Evolutionary conservation across 2,329 filamentous ascomycete species (phyloP).

Genomic region (Penicillium italicum): DNA sequence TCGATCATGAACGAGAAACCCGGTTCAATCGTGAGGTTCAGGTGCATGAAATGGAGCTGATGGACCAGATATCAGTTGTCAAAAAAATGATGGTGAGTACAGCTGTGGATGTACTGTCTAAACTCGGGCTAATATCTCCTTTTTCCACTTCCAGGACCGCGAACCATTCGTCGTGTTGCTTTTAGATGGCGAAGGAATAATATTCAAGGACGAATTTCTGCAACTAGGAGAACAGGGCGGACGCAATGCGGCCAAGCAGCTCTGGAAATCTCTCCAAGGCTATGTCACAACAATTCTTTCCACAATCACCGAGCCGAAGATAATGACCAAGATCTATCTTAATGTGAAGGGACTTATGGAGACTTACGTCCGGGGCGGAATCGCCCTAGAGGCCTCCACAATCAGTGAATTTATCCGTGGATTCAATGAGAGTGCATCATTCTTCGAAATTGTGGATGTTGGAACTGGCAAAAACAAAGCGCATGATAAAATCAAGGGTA

Average conservation of each 20-base stretch:
- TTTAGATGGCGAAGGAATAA: slow-evolving; percentile 55
- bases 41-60: slow-evolving; percentile 46
- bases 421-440: slow-evolving; percentile 51
- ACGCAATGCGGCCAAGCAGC: slow-evolving; percentile 49
- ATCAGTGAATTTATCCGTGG: slow-evolving; percentile 54
- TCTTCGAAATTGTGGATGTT: slow-evolving; percentile 52
- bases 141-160: slow-evolving; percentile 40
- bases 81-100: slow-evolving; percentile 45
- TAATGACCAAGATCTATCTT: slow-evolving; percentile 53
- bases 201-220: slow-evolving; percentile 53
- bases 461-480: slow-evolving; percentile 45
- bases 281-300: slow-evolving; percentile 44
- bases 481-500: slow-evolving; percentile 49
- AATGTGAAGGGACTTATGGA: slow-evolving; percentile 52
- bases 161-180: slow-evolving; percentile 54
- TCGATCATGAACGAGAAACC: slow-evolving; percentile 48
- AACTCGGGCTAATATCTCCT: slow-evolving; percentile 6
- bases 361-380: slow-evolving; percentile 45
- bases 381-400: slow-evolving; percentile 40
- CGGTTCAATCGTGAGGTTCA: slow-evolving; percentile 49
- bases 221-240: slow-evolving; percentile 52
- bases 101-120: slow-evolving; percentile 1
- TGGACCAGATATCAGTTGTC: slow-evolving; percentile 45
- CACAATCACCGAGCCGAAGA: slow-evolving; percentile 45
- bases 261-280: slow-evolving; percentile 44